Base-by-base conservation (phyloP, 495 filamentous ascomycete species). In the Xylaria intraflava region DNA sequence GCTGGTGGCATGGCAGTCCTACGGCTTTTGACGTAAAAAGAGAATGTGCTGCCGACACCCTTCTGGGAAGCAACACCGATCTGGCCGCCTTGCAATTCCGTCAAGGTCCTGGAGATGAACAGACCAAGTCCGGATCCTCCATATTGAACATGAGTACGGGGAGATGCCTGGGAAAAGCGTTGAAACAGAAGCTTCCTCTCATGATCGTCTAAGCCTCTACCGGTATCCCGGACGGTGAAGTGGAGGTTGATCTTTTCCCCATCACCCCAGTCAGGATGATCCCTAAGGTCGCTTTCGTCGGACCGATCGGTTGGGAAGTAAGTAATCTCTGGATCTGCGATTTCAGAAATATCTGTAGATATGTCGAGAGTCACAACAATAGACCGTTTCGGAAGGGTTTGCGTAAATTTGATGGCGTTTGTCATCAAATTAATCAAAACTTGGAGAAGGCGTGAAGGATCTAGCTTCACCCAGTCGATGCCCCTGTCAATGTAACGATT, bases 401-500 rank as follows among this genome's bases (percentile, higher is more conserved):
- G 75, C 9, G 86, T 90, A 61, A 90, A 92, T 60, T 91, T 90
- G 65, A 92, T 88, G 10, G 88, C 85, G 58, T 92, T 90, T 5
- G 83, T 86, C 60, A 87, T 77, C 3, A 91, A 73, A 58, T 90
- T 90, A 55, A 90, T 86, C 2, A 90, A 67, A 2, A 95, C 86
- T 63, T 93, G 89, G 31, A 86, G 73, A 38, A 92, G 80, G 7
- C 87, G 76, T 16, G 84, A 85, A 1, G 89, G 86, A 65, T 95
- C 90, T 11, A 90, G 68, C 51, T 82, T 82, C 9, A 90, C 85
- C 86, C 86, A 92, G 43, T 89, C 80, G 23, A 94, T 69, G 0
- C 67, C 72, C 14, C 87, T 72, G 12, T 83, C 72, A 0, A 70
- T 61, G 51, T 86, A 89, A 0, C 83, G 83, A 31, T 81, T 70